Conservation (phyloP, 148 eudicot genomes). For the Salicornia ramosissima region DNA sequence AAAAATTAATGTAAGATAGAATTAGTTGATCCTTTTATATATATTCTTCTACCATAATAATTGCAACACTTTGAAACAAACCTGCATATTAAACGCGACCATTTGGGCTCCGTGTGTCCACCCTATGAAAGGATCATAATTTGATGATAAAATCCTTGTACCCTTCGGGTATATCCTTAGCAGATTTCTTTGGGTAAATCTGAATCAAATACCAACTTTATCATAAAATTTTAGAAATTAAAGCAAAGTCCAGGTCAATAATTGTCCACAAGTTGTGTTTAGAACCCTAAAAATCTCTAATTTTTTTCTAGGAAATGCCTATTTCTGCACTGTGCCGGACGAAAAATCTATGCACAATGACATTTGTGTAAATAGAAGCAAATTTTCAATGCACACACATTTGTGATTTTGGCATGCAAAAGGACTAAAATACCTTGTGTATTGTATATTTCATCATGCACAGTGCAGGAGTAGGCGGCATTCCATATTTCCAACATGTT, state of each 20-base stretch:
- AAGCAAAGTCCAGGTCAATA: neutral
- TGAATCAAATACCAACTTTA: constrained; percentile 15
- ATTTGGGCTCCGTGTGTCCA: constrained; percentile 85
- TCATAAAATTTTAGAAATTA: no score
- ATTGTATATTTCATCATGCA: no score
- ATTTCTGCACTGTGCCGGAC: no score
- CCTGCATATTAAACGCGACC: constrained; percentile 86
- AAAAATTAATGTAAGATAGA: constrained; percentile 9
- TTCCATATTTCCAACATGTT: no score
- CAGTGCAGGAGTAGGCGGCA: no score
- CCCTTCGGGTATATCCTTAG: constrained; percentile 69
- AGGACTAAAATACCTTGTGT: no score
- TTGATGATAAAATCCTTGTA: constrained; percentile 51
- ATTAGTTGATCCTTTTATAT: neutral
- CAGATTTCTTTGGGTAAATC: constrained; percentile 65
- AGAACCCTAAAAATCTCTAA: neutral
- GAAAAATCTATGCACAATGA: no score
- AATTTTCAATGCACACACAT: no score
- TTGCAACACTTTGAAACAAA: constrained; percentile 2
- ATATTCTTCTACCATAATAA: neutral
- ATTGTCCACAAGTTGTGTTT: neutral
- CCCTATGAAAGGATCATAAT: constrained; percentile 51
- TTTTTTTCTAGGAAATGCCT: no score
- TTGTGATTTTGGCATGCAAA: no score
- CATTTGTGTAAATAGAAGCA: no score